These are phyloP conservation scores for Alternaria ventricosa DNA, from an alignment of 2,329 filamentous ascomycete genomes.

Conservation along the genomic window DNA sequence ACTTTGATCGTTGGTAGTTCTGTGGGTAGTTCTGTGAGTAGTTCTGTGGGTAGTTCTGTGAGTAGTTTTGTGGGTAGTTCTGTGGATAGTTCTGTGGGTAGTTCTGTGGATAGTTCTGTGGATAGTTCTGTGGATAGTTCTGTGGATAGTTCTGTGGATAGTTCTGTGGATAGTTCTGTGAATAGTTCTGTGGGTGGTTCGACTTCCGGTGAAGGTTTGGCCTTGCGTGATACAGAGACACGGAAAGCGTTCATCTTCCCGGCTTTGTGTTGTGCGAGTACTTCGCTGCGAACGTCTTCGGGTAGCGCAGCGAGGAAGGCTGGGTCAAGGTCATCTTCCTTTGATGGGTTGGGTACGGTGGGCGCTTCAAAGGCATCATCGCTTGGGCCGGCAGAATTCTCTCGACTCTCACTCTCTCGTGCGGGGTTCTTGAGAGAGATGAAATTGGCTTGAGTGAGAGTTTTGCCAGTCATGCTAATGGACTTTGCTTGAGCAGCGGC, in stretches of 20 bases:
- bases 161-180: too few relatives aligned
- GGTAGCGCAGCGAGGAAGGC: constrained; percentile 84
- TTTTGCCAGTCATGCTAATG: constrained; percentile 36
- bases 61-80: too few relatives aligned
- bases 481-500: constrained; percentile 60
- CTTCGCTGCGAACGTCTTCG: constrained; percentile 69
- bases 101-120: too few relatives aligned
- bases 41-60: too few relatives aligned
- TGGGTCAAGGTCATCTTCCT: constrained; percentile 46
- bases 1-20: constrained; percentile 48
- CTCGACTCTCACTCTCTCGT: constrained; percentile 16
- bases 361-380: constrained; percentile 34
- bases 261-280: constrained; percentile 73
- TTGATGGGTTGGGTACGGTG: background rate
- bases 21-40: too few relatives aligned
- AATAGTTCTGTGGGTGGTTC: constrained; percentile 26
- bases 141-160: too few relatives aligned
- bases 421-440: constrained; percentile 51
- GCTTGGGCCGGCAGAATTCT: constrained; percentile 24
- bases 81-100: too few relatives aligned
- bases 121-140: too few relatives aligned
- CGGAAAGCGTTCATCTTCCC: constrained; percentile 34
- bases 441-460: constrained; percentile 76
- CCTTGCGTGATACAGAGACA: constrained; percentile 40
- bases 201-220: constrained; percentile 6